A percentile compares a stretch with the other conserved stretches of the same genome.
Evolutionary conservation across 129 eudicot genomes (phyloP).

Genomic region (Tagetes patula): DNA sequence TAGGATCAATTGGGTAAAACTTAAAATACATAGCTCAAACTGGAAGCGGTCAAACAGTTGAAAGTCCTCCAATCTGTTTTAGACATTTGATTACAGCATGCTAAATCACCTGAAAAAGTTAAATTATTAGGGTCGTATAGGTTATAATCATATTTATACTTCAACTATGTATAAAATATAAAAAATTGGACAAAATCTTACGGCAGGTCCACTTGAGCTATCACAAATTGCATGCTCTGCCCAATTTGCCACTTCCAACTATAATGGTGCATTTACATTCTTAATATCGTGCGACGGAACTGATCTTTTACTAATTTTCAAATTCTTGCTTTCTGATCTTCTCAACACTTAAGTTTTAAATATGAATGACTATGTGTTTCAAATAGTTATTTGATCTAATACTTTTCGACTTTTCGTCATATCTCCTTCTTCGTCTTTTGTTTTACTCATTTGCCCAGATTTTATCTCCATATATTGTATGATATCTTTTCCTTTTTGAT

Average conservation of each 20-base stretch:
- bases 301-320: not conserved
- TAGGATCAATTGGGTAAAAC: not conserved
- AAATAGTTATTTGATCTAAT: not conserved
- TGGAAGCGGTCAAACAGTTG: not conserved
- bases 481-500: slow-evolving; percentile 11
- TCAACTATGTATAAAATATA: not conserved
- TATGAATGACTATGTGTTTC: not conserved
- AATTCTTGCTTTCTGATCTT: not conserved
- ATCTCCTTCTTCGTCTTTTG: not conserved
- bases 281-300: not conserved
- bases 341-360: not conserved
- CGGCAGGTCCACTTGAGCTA: not conserved
- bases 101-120: no score
- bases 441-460: not conserved
- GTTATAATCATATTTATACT: no score
- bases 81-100: not conserved
- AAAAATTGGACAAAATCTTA: not conserved
- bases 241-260: slow-evolving; percentile 4
- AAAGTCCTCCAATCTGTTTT: not conserved
- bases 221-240: not conserved
- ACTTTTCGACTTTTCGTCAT: not conserved
- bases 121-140: no score
- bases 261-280: slow-evolving; percentile 5
- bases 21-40: not conserved
- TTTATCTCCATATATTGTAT: slow-evolving; percentile 22